Evolutionary conservation across 768 basidiomycete species (phyloP).

Genomic region (Pseudohyphozyma bogoriensis): DNA sequence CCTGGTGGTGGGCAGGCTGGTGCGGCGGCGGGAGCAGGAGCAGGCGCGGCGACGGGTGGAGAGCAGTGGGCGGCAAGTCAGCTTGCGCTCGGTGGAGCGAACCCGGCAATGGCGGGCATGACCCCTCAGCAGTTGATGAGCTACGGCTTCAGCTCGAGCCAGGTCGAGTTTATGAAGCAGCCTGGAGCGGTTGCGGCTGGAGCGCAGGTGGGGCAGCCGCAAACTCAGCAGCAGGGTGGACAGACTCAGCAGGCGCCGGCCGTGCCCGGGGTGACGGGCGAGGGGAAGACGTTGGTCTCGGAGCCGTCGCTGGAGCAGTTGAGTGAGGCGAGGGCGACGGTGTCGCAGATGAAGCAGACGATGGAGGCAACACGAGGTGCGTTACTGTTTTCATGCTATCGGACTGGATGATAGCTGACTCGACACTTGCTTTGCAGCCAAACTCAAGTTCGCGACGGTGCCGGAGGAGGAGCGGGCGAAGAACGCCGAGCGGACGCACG

Average conservation of each 20-base stretch:
- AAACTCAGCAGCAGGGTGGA: background rate
- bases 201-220: constrained; percentile 3
- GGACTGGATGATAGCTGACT: background rate
- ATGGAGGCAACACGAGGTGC: constrained; percentile 13
- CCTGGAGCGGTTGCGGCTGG: background rate
- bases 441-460: constrained; percentile 15
- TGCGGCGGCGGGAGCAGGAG: too few relatives aligned
- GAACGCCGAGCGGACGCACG: constrained; percentile 13
- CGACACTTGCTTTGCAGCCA: background rate
- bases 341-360: background rate
- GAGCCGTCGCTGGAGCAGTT: constrained; percentile 22
- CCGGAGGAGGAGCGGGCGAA: constrained; percentile 13
- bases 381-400: background rate
- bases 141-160: background rate
- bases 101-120: constrained; percentile 1
- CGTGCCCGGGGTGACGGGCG: constrained; percentile 2
- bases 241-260: background rate
- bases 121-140: background rate
- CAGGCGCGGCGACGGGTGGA: too few relatives aligned
- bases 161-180: constrained; percentile 1
- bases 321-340: constrained; percentile 5
- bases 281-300: too few relatives aligned
- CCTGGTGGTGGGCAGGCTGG: too few relatives aligned
- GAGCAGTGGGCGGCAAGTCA: too few relatives aligned
- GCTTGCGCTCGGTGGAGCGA: background rate